Conservation (phyloP, 2,329 filamentous ascomycete genomes). For the Emmonsiellopsis sp. region DNA sequence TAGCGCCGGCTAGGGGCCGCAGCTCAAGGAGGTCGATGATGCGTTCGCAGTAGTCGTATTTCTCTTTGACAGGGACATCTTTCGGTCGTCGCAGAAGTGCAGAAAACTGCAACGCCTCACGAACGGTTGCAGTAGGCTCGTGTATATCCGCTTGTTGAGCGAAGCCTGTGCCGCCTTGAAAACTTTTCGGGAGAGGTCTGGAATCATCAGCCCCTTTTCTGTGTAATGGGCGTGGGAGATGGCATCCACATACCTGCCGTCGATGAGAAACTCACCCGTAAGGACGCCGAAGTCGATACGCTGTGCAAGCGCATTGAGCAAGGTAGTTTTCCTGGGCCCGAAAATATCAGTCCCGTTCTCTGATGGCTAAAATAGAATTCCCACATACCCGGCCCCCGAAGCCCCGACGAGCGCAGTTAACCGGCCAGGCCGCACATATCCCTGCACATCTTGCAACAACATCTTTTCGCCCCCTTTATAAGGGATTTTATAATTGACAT, state of each 20-base stretch:
- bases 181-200: conserved; percentile 37
- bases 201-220: conserved; percentile 4
- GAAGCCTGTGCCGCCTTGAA: conserved; percentile 47
- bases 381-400: conserved; percentile 46
- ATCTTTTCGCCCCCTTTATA: conserved; percentile 35
- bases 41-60: conserved; percentile 59
- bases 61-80: conserved; percentile 50
- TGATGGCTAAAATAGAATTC: background rate
- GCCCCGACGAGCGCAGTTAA: conserved; percentile 75
- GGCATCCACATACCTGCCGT: conserved; percentile 28
- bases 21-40: conserved; percentile 63
- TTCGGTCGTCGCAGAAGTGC: conserved; percentile 55
- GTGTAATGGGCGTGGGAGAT: background rate
- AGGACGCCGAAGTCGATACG: conserved; percentile 37
- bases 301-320: conserved; percentile 40
- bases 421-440: conserved; percentile 67
- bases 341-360: background rate
- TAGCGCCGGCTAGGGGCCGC: conserved; percentile 56
- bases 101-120: conserved; percentile 58
- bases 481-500: conserved; percentile 62
- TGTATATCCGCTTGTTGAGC: conserved; percentile 60
- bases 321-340: conserved; percentile 37
- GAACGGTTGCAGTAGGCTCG: conserved; percentile 56
- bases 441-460: conserved; percentile 54
- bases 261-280: conserved; percentile 36